Base-by-base conservation (phyloP, 495 filamentous ascomycete species). In the Collariella sp. region DNA sequence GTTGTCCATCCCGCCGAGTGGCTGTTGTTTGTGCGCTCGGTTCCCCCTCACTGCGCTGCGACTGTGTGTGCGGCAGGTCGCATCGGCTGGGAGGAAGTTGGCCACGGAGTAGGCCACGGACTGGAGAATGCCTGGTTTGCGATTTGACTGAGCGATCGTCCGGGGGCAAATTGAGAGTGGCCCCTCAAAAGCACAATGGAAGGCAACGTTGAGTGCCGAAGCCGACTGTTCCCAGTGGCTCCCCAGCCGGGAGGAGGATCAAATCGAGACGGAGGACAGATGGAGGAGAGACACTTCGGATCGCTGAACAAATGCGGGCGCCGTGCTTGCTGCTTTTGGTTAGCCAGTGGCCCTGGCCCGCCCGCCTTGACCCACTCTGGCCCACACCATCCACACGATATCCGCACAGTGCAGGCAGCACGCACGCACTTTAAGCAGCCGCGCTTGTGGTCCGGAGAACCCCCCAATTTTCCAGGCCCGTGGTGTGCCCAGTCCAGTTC, bases 401-500 rank as follows among this genome's bases (percentile, higher is more conserved):
- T 23, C 15, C 18, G 13, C 13, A 53, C 50, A 45, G 50, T 53
- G 12, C 24, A 33, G 16, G 44, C 26, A n/a, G 6, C 13, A 26
- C 7, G 4, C n/a, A 18, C 18, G 9, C n/a, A 35, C 26, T 36
- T 1, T 23, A n/a, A 7, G 39, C 26, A 29, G 13, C 39, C 13
- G 13, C 50, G 40, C 39, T 24, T n/a, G 33, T 5, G 20, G 7
- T 19, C 43, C 13, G 22, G 13, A 24, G 15, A 16, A 18, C 18
- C 33, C 29, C 44, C 42, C 22, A 54, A 44, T 54, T 60, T 61
- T 61, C 47, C 42, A 6, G 19, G n/a, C n/a, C 18, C 22, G 15
- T 57, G 46, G 16, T 56, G 53, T 50, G 36, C 26, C 26, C 9
- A 31, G 40, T 31, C 41, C 18, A 19, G 54, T 47, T 52, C 40